Evolutionary conservation across 345 rosid species (phyloP).

Genomic region (Salix caprea): DNA sequence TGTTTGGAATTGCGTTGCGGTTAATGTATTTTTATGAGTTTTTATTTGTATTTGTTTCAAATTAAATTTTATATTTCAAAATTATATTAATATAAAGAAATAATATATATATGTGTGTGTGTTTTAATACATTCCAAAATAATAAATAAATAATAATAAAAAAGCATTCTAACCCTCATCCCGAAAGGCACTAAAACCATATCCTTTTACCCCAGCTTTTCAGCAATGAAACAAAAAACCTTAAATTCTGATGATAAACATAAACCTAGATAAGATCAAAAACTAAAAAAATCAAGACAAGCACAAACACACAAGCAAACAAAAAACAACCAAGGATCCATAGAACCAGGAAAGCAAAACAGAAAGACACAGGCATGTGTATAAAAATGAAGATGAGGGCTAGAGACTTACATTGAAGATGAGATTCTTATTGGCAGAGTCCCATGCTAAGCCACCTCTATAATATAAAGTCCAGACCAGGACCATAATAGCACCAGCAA

Average conservation of each 20-base stretch:
- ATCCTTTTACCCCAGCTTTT: not conserved
- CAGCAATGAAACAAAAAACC: not conserved
- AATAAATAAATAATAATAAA: no score
- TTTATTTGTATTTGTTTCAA: no score
- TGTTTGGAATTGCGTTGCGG: no score
- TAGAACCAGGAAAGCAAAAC: not conserved
- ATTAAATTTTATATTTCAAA: no score
- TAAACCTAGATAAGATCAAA: not conserved
- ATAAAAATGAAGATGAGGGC: not conserved
- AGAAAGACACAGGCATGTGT: not conserved
- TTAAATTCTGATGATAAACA: not conserved
- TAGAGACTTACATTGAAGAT: conserved; percentile 70
- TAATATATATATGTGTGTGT: no score
- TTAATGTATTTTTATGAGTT: no score
- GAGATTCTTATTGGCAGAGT: conserved; percentile 69
- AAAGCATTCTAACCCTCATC: no score
- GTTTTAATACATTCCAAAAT: no score
- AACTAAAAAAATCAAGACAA: not conserved
- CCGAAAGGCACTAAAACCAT: no score
- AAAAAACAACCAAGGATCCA: not conserved
- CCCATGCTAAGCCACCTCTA: conserved; percentile 95
- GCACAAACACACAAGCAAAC: not conserved
- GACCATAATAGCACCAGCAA: conserved; percentile 58
- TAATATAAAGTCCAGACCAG: conserved; percentile 69
- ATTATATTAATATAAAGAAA: no score